Base-by-base conservation (phyloP, 2,329 filamentous ascomycete species). In the Chaetomium globosum region DNA sequence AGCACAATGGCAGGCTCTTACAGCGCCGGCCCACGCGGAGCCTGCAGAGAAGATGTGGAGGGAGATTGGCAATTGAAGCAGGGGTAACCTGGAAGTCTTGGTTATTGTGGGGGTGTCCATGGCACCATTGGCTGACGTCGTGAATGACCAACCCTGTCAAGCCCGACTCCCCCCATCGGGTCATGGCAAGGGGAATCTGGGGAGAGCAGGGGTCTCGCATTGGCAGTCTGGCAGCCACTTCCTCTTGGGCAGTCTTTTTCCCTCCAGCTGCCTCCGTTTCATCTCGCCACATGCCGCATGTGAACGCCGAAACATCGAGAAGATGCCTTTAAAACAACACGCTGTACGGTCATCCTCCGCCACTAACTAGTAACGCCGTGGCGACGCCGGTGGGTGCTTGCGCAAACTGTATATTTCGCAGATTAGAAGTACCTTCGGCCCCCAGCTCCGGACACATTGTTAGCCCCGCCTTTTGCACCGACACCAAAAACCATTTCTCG, bases 21-120 rank as follows among this genome's bases (percentile, higher is more conserved):
- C 30, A 21, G 33, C 36, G 26, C 56, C 30, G 61, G 46, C 46
- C 31, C 61, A 60, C 57, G 39, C 57, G 62, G 56, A 56, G 62
- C 28, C 28, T 49, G 51, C 63, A 65, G 52, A 46, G 36, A 61
- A 61, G 52, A 58, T 69, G 69, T 60, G 67, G 66, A 67, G 68
- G 66, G 67, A 67, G 65, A 67, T 64, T 69, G 66, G 52, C 61
- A 68, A 65, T 65, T 65, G 66, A 54, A 61, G 31, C 66, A 69
- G 51, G 65, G 58, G 56, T 55, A 33, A 43, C 39, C 39, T 43
- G 39, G 39, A 43, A 43, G 39, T 43, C 39, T 19, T 54, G 21
- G 49, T 28, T 46, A 59, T 57, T 65, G 62, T 43, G 56, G 56
- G 63, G 64, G 51, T 13, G 31, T 33, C 26, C 26, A 28, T 7